Conservation (phyloP, 148 eudicot genomes). For the Oxyria digyna region DNA sequence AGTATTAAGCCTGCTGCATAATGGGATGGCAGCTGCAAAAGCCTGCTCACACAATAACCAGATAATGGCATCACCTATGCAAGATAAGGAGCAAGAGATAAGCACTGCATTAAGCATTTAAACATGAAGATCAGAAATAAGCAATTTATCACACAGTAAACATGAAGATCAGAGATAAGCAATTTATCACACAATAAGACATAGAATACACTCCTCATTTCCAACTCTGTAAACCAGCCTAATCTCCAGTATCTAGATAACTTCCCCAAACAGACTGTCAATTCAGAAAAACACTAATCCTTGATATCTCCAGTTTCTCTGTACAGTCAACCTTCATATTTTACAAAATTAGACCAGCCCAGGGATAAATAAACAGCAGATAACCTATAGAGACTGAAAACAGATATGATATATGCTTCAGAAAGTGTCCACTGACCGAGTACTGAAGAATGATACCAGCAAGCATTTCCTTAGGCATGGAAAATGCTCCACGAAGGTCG, state of each 20-base stretch:
- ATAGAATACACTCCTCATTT: no score
- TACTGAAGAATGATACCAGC: conserved; percentile 36
- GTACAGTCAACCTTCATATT: not conserved
- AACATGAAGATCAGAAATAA: not conserved
- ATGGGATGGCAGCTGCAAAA: conserved; percentile 35
- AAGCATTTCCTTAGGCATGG: conserved; percentile 39
- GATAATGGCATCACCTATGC: conserved; percentile 46
- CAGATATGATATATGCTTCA: not conserved
- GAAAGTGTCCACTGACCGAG: conserved; percentile 21
- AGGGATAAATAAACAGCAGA: not conserved
- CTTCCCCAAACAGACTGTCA: not conserved
- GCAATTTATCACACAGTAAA: no score
- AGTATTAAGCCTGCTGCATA: conserved; percentile 51
- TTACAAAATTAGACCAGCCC: not conserved
- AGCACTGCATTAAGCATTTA: not conserved
- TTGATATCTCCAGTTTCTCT: not conserved
- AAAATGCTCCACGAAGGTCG: conserved; percentile 40
- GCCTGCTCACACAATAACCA: conserved; percentile 40
- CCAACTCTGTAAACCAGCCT: not conserved
- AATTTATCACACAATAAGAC: no score
- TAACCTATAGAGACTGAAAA: not conserved
- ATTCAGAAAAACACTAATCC: not conserved
- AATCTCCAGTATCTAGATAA: not conserved
- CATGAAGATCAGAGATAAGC: no score
- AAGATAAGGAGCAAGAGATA: not conserved